Conservation (phyloP, 2,329 filamentous ascomycete genomes). For the Raffaelea albimanens region DNA sequence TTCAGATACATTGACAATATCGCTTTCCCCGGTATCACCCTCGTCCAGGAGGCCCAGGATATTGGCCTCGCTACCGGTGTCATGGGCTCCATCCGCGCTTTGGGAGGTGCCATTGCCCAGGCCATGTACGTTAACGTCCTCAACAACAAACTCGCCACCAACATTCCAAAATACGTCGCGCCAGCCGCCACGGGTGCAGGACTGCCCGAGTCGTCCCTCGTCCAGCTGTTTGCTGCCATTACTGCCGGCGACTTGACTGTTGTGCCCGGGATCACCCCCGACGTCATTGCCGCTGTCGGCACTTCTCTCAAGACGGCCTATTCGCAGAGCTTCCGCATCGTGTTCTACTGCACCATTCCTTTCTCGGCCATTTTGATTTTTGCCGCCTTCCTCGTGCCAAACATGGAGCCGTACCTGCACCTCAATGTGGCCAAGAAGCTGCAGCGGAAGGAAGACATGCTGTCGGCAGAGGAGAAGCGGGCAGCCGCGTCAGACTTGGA, state of each 20-base stretch:
- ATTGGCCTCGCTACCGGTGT: slow-evolving; percentile 34
- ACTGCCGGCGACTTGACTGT: slow-evolving; percentile 19
- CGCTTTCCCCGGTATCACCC: slow-evolving; percentile 31
- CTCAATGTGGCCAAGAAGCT: slow-evolving; percentile 34
- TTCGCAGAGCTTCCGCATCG: slow-evolving; percentile 29
- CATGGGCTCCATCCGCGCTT: slow-evolving; percentile 34
- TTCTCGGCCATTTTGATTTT: slow-evolving; percentile 29
- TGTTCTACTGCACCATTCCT: slow-evolving; percentile 30
- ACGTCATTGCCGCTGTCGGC: slow-evolving; percentile 23
- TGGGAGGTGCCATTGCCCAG: slow-evolving; percentile 27
- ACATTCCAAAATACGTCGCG: slow-evolving; percentile 23
- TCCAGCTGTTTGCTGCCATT: slow-evolving; percentile 23
- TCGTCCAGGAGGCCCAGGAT: slow-evolving; percentile 35
- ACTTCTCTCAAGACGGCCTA: slow-evolving; percentile 30
- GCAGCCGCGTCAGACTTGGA: neutral
- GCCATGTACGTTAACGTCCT: slow-evolving; percentile 28
- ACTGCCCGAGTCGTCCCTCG: slow-evolving; percentile 22
- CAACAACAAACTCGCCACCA: slow-evolving; percentile 23
- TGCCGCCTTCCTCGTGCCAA: slow-evolving; percentile 27
- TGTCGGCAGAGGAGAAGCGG: too few species aligned
- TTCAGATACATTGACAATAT: slow-evolving; percentile 24
- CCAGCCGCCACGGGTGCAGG: slow-evolving; percentile 25
- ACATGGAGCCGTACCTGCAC: slow-evolving; percentile 32
- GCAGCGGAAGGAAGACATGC: slow-evolving; percentile 15
- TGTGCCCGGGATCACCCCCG: slow-evolving; percentile 24